Percentiles rank a stretch among this genome's conserved stretches.
Conservation (phyloP, 805 yeast species). For the Kodamaea kaohsiungensis region DNA sequence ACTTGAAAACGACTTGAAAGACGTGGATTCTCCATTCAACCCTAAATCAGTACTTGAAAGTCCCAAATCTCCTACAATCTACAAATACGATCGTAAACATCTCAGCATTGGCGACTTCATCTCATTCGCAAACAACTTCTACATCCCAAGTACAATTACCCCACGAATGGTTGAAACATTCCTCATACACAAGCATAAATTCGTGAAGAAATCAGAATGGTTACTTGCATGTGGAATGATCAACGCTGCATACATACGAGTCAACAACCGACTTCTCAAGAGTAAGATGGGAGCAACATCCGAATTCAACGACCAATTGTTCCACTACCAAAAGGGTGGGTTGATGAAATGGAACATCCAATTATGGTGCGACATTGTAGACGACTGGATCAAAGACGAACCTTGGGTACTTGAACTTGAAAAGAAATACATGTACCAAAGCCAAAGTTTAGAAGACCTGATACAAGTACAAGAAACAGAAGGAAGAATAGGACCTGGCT, state of each 20-base stretch:
- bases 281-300: constrained; percentile 51
- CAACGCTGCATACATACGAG: constrained; percentile 55
- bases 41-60: constrained; percentile 15
- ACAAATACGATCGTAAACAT: constrained; percentile 22
- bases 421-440: constrained; percentile 39
- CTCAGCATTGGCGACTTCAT: constrained; percentile 38
- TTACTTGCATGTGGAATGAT: constrained; percentile 67
- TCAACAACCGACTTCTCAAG: constrained; percentile 49
- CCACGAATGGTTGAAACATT: constrained; percentile 52
- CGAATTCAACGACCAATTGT: constrained; percentile 51
- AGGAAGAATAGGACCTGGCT: constrained; percentile 34
- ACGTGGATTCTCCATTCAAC: constrained; percentile 30
- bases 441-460: constrained; percentile 22
- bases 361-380: constrained; percentile 55
- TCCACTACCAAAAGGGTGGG: constrained; percentile 55
- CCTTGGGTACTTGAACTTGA: constrained; percentile 65
- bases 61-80: constrained; percentile 13
- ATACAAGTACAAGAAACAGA: constrained; percentile 24
- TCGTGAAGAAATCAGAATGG: constrained; percentile 62
- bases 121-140: constrained; percentile 61
- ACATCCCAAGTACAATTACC: constrained; percentile 56
- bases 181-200: constrained; percentile 49
- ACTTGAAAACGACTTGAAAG: constrained; percentile 13
- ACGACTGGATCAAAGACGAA: constrained; percentile 53
- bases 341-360: constrained; percentile 49